Evolutionary conservation across 2,329 filamentous ascomycete genomes (phyloP), one percentile per base, ranked within the genome.

Genomic region (Orbilia oligospora): DNA sequence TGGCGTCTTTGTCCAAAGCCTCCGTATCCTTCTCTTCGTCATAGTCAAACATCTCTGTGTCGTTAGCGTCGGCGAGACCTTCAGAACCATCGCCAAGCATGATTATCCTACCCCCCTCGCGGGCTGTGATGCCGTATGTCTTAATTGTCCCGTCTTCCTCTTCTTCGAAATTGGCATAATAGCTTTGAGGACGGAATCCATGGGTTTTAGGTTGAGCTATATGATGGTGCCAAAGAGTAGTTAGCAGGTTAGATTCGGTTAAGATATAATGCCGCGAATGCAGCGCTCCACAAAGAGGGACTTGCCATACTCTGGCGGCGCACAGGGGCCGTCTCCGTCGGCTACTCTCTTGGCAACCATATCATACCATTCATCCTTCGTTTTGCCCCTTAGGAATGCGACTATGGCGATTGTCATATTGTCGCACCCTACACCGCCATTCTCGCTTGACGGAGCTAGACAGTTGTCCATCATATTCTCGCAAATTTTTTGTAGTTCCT

Each of bases 391-490:
- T 82, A 99, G 89, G 84, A 99, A 90, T 81, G 92, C 96, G 83
- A 99, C 87, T 81, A 99, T 89, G 82, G 91, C 87, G 92, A 99
- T 98, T 82, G 96, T 99, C 96, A 99, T 99, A 88, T 99, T 99
- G 87, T 99, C 96, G 85, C 96, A 99, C 80, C 96, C 96, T 80
- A 99, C 95, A 80, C 96, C 96, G 70, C 96, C 96, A 36, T 95
- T 97, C 86, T 99, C 96, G 81, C 94, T 97, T 89, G 97, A 98
- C 79, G 94, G 97, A 48, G 96, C 94, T 81, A 99, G 88, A 84
- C 96, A 99, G 87, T 98, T 99, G 87, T 99, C 95, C 96, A 99
- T 99, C 93, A 99, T 97, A 87, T 99, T 99, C 86, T 99, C 96
- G 85, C 95, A 98, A 83, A 99, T 98, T 84, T 93, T 92, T 71